Conservation (phyloP, 2,329 filamentous ascomycete species). For the Juglanconis sp. region DNA sequence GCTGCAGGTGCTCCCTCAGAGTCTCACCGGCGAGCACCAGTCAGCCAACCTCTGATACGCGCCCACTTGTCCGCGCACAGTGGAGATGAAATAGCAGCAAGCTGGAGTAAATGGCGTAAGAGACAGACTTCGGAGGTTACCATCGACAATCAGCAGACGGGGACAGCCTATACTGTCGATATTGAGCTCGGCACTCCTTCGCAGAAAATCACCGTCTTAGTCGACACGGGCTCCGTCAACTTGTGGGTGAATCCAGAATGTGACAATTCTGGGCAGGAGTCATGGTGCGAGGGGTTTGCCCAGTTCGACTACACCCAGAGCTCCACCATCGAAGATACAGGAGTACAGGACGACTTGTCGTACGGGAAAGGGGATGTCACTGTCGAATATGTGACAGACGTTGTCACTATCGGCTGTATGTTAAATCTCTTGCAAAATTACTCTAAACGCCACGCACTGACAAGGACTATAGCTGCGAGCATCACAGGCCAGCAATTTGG, state of each 20-base stretch:
- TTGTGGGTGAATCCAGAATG: conserved; percentile 55
- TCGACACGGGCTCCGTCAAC: conserved; percentile 54
- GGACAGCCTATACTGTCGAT: conserved; percentile 24
- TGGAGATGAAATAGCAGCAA: background rate
- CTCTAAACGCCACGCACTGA: background rate
- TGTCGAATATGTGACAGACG: conserved; percentile 45
- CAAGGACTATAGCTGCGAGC: conserved; percentile 26
- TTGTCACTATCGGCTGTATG: conserved; percentile 42
- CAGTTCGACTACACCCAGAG: conserved; percentile 43
- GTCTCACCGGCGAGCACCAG: background rate
- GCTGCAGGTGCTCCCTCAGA: background rate
- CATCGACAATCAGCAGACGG: conserved; percentile 5
- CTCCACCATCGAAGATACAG: conserved; percentile 35
- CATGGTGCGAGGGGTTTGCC: conserved; percentile 39
- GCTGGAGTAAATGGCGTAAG: background rate
- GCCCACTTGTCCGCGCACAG: conserved; percentile 3
- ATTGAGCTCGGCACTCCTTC: conserved; percentile 45
- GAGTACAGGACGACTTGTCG: conserved; percentile 32
- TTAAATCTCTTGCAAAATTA: background rate
- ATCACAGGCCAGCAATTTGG: conserved; percentile 49
- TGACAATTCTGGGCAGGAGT: conserved; percentile 28
- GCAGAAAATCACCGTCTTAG: conserved; percentile 44
- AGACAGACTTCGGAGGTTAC: conserved; percentile 1
- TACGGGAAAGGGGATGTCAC: conserved; percentile 38
- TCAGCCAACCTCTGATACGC: background rate